Evolutionary conservation across 1,284 basidiomycete species (phyloP).

Genomic region (Cryptococcus maquisensis): DNA sequence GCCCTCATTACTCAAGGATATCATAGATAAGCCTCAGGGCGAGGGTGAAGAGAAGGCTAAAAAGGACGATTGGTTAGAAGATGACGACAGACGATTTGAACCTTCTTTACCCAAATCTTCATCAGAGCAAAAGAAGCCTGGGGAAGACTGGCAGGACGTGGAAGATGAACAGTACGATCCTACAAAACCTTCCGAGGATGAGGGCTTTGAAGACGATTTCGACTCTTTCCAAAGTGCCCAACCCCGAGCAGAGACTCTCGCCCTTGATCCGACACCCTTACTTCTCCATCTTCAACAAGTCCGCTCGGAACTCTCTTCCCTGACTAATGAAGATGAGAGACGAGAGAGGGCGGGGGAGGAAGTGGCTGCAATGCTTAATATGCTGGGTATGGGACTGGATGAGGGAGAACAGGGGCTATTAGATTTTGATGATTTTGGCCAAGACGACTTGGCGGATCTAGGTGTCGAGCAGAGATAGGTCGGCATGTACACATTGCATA

Average conservation of each 20-base stretch:
- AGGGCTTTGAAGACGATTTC: conserved; percentile 39
- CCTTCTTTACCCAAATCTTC: background rate
- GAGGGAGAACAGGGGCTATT: conserved; percentile 21
- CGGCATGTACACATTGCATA: background rate
- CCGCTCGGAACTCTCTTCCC: conserved; percentile 32
- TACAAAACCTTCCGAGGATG: no score
- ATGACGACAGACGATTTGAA: conserved; percentile 11
- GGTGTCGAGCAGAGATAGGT: background rate
- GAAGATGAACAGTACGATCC: background rate
- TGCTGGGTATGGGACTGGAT: conserved; percentile 18
- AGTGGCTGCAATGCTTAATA: conserved; percentile 35
- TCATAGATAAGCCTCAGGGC: background rate
- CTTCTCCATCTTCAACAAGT: conserved; percentile 39
- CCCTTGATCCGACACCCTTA: conserved; percentile 41
- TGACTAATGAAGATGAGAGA: conserved; percentile 40
- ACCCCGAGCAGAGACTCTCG: conserved; percentile 4
- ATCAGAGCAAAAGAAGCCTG: background rate
- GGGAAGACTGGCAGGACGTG: background rate
- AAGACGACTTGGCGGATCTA: conserved; percentile 8
- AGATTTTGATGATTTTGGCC: conserved; percentile 5
- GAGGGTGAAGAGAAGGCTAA: background rate
- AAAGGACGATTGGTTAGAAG: conserved; percentile 13
- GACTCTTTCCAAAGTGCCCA: conserved; percentile 26
- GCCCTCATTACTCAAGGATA: background rate
- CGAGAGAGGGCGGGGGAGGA: conserved; percentile 35